A percentile compares a stretch with the other conserved stretches of the same genome.
Evolutionary conservation across 2,329 filamentous ascomycete species (phyloP).

Genomic region (Conoideocrella luteorostrata): DNA sequence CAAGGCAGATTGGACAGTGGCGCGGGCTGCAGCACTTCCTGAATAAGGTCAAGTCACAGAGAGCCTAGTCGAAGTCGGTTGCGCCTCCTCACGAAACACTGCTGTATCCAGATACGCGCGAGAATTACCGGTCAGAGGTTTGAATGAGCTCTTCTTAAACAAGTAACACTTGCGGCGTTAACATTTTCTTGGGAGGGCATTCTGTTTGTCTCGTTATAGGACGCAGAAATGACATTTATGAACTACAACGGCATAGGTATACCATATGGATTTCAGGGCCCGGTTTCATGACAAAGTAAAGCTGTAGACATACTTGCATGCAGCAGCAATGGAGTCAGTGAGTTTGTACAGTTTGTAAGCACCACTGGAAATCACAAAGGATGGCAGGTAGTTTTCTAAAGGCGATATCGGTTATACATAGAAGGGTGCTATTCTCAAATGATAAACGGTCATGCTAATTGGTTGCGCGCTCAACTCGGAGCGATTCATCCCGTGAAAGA

Average conservation of each 20-base stretch:
- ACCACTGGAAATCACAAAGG: background rate
- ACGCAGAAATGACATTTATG: conserved; percentile 6
- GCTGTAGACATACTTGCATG: background rate
- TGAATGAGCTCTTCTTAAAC: background rate
- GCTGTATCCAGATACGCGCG: too few species aligned
- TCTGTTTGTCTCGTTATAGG: background rate
- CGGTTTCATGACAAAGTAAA: background rate
- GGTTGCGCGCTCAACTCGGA: too few species aligned
- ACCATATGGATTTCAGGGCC: conserved; percentile 7
- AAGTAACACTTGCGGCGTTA: conserved; percentile 3
- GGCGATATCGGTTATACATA: background rate
- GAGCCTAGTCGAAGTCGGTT: too few species aligned
- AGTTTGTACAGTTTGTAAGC: background rate
- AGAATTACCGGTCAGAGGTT: background rate
- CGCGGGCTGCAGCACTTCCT: too few species aligned
- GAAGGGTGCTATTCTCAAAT: background rate
- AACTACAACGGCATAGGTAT: conserved; percentile 11
- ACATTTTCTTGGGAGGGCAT: background rate
- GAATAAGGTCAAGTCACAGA: background rate
- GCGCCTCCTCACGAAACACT: too few species aligned
- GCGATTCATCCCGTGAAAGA: too few species aligned
- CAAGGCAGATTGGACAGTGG: too few species aligned
- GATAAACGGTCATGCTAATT: too few species aligned
- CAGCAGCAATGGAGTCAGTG: background rate
- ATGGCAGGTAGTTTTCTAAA: background rate